A percentile compares a stretch with the other conserved stretches of the same genome.
Conservation (phyloP, 768 basidiomycete genomes). For the Calvatia gigantea region DNA sequence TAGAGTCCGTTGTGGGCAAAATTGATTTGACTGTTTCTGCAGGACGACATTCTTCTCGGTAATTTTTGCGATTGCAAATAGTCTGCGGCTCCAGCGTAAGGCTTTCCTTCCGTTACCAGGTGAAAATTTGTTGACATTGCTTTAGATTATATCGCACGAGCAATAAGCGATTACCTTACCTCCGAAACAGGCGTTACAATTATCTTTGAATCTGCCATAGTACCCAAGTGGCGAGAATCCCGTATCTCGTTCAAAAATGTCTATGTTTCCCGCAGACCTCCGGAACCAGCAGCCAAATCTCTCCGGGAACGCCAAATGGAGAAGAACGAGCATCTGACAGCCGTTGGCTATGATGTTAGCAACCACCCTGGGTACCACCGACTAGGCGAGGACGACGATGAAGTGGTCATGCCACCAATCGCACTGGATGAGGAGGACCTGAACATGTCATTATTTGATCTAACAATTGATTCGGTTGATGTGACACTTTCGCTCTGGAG, state of each 20-base stretch:
- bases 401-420: slow-evolving; percentile 25
- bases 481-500: slow-evolving; percentile 87
- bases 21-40: not conserved
- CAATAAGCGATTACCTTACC: slow-evolving; percentile 91
- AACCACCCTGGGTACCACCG: slow-evolving; percentile 71
- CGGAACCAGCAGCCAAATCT: slow-evolving; percentile 16
- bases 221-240: slow-evolving; percentile 96
- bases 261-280: slow-evolving; percentile 81
- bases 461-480: slow-evolving; percentile 92
- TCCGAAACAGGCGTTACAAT: slow-evolving; percentile 90
- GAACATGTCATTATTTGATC: slow-evolving; percentile 89
- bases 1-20: not conserved
- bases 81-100: slow-evolving; percentile 78
- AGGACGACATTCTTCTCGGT: slow-evolving; percentile 97
- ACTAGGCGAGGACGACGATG: slow-evolving; percentile 52
- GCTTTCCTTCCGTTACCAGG: not conserved
- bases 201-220: slow-evolving; percentile 96
- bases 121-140: not conserved
- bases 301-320: slow-evolving; percentile 14
- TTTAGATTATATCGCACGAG: slow-evolving; percentile 78
- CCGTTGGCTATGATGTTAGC: slow-evolving; percentile 72
- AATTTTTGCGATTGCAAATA: slow-evolving; percentile 85
- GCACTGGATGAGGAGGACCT: slow-evolving; percentile 44
- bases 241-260: slow-evolving; percentile 97
- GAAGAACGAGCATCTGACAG: slow-evolving; percentile 45